Base-by-base conservation (phyloP, 805 yeast species). In the Hanseniaspora singularis region DNA sequence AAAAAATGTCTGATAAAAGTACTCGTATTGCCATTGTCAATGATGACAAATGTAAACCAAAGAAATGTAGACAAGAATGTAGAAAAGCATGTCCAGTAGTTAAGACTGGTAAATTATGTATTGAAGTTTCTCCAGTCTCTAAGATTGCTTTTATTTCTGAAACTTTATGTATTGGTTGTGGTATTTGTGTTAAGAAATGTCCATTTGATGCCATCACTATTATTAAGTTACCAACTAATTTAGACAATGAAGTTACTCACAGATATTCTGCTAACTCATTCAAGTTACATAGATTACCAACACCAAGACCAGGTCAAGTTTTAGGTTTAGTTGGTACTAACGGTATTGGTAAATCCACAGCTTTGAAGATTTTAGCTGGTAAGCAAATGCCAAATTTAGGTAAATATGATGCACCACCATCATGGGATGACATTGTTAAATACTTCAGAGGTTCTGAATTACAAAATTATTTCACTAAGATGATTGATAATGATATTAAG, bases 271-370 rank as follows among this genome's bases (percentile, higher is more conserved):
- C 97, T 47, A 92, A 92, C 66, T 85, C 96, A 48, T 92, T 92
- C 78, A 92, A 92, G 66, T 74, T 92, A 60, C 98, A 92, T 65
- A 77, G 98, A 66, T 73, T 92, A 59, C 98, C 98, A 22, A 88
- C 95, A 49, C 98, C 98, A 53, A 83, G 98, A 68, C 97, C 98
- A 2, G 97, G 97, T 51, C 98, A 92, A 69, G 98, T 92, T 26
- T 72, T 92, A 54, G 98, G 98, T 55, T 75, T 92, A 55, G 98
- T 92, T 43, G 98, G 98, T 59, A 85, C 96, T 51, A 92, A 92
- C 71, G 98, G 98, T 87, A 92, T 92, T 61, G 98, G 98, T 59
- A 92, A 92, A 64, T 83, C 95, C 11, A 92, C 98, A 16, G 98
- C 98, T 8, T 74, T 92, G 62, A 92, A 92, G 69, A 88, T 92